Evolutionary conservation across 1,139 yeast genomes (phyloP).

Genomic region (Ogataea hybrid): DNA sequence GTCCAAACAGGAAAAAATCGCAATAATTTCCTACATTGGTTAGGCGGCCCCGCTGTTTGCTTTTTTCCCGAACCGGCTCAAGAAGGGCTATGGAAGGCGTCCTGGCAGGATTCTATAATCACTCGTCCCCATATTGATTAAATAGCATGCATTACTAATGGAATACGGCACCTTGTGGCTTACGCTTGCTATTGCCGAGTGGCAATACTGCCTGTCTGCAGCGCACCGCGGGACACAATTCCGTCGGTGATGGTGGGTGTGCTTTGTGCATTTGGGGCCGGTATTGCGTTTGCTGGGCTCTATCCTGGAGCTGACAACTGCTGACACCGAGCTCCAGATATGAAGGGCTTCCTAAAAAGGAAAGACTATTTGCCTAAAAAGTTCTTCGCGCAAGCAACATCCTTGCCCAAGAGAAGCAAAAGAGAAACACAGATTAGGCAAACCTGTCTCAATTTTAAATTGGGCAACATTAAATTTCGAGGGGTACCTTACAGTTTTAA

Average conservation of each 20-base stretch:
- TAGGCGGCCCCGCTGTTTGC: conserved; percentile 14
- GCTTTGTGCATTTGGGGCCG: too few species aligned
- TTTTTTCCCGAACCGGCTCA: conserved; percentile 6
- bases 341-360: conserved; percentile 10
- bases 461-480: neutral
- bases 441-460: neutral
- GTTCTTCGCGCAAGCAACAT: conserved; percentile 7
- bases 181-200: neutral
- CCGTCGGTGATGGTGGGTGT: too few species aligned
- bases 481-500: neutral
- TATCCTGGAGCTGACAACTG: neutral
- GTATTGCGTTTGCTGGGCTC: too few species aligned
- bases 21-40: conserved; percentile 7
- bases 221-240: too few species aligned
- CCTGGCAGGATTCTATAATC: neutral
- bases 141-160: conserved; percentile 10
- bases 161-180: neutral
- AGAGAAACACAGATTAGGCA: conserved; percentile 3
- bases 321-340: conserved; percentile 6
- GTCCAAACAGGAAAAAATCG: conserved; percentile 9
- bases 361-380: conserved; percentile 12
- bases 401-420: conserved; percentile 8
- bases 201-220: neutral
- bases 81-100: conserved; percentile 1
- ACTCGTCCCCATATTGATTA: conserved; percentile 2